Percentiles rank a stretch among this genome's conserved stretches.
Conservation (phyloP, 2,329 filamentous ascomycete genomes). For the Neofusicoccum kwambonambiense region DNA sequence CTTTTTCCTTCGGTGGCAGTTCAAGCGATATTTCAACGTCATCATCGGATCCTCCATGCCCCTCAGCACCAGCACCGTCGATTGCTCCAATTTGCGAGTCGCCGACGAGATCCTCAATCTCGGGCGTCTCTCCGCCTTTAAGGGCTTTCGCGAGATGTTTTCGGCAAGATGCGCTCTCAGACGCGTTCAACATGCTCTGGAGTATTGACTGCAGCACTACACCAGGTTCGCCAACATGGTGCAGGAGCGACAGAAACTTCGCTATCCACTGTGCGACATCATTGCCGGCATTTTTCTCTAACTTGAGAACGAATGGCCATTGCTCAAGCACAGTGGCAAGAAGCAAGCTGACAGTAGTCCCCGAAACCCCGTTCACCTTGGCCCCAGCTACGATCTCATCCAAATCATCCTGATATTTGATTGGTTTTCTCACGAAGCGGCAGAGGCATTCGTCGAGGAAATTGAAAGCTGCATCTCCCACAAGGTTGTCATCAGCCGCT, state of each 20-base stretch:
- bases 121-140: conserved; percentile 28
- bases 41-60: neutral
- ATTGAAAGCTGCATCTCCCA: conserved; percentile 52
- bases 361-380: neutral
- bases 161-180: conserved; percentile 20
- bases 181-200: neutral
- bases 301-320: conserved; percentile 44
- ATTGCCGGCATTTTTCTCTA: conserved; percentile 20
- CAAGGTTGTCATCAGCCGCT: conserved; percentile 41
- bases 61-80: neutral
- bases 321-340: conserved; percentile 31
- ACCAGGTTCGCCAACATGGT: conserved; percentile 37
- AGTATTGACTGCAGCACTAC: conserved; percentile 22
- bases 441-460: conserved; percentile 83
- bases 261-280: conserved; percentile 36
- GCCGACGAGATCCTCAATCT: neutral
- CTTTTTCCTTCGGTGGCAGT: conserved; percentile 40
- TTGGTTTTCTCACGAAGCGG: conserved; percentile 71
- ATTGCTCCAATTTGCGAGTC: neutral
- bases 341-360: neutral
- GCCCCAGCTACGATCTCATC: conserved; percentile 50
- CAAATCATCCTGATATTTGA: conserved; percentile 77
- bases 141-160: conserved; percentile 38
- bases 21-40: conserved; percentile 25
- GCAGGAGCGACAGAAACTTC: conserved; percentile 34